Evolutionary conservation across 805 yeast species (phyloP).

Genomic region (Wickerhamiella lipophila): DNA sequence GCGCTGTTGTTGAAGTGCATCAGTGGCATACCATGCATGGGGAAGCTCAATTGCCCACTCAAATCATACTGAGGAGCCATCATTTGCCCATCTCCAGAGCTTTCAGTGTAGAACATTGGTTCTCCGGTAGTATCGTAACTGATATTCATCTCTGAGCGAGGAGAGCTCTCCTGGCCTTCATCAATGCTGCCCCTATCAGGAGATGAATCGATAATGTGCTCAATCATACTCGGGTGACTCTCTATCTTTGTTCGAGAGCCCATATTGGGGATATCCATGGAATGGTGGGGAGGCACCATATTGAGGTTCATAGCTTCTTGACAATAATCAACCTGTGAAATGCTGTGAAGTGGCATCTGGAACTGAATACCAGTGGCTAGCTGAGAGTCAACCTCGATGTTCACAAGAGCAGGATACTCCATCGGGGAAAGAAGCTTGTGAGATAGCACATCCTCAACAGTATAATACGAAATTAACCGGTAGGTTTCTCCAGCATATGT

Average conservation of each 20-base stretch:
- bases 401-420: slow-evolving; percentile 3
- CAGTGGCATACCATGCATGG: neutral
- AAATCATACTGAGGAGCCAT: neutral
- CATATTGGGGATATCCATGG: neutral
- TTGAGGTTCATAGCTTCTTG: neutral
- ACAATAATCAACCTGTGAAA: neutral
- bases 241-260: neutral
- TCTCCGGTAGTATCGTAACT: neutral
- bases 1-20: neutral
- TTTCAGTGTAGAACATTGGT: neutral
- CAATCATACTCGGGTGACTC: neutral
- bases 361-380: slow-evolving; percentile 6
- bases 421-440: slow-evolving; percentile 2
- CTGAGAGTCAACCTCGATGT: slow-evolving; percentile 4
- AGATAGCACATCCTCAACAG: slow-evolving; percentile 52
- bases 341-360: slow-evolving; percentile 5
- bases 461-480: slow-evolving; percentile 71
- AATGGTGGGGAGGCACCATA: neutral
- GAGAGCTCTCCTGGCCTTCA: neutral
- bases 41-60: neutral
- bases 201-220: neutral
- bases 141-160: neutral
- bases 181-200: neutral
- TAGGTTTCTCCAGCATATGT: slow-evolving; percentile 24
- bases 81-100: neutral